A percentile compares a stretch with the other conserved stretches of the same genome.
Evolutionary conservation across 805 yeast species (phyloP).

Genomic region (Candida nitratophila): DNA sequence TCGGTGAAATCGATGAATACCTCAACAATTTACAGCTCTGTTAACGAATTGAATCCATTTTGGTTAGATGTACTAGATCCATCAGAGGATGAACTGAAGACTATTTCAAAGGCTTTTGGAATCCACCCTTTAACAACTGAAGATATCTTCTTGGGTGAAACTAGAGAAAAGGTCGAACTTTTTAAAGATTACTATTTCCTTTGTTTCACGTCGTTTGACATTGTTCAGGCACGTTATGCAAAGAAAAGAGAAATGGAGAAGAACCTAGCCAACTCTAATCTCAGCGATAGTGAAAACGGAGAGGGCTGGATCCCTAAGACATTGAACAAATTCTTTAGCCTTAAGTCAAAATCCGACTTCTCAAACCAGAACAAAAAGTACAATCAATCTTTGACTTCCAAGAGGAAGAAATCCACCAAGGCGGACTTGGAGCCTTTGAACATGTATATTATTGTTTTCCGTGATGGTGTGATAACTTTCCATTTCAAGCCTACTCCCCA

Average conservation of each 20-base stretch:
- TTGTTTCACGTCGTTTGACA: constrained; percentile 80
- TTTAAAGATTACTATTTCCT: constrained; percentile 87
- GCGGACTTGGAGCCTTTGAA: constrained; percentile 82
- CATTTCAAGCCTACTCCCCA: constrained; percentile 95
- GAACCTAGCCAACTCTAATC: constrained; percentile 6
- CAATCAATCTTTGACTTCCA: constrained; percentile 14
- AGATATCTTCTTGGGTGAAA: constrained; percentile 88
- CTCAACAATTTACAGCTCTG: constrained; percentile 1
- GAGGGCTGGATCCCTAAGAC: constrained; percentile 8
- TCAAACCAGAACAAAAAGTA: constrained; percentile 3
- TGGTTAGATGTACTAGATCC: constrained; percentile 94
- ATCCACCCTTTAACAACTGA: constrained; percentile 96
- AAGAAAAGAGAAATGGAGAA: constrained; percentile 20
- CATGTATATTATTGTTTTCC: constrained; percentile 88
- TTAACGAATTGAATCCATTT: constrained; percentile 48
- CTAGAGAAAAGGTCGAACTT: constrained; percentile 90
- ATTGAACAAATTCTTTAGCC: constrained; percentile 2
- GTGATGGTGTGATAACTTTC: constrained; percentile 85
- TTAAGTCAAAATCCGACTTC: neutral
- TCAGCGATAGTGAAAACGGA: constrained; percentile 11
- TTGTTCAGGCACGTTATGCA: constrained; percentile 63
- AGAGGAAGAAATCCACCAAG: constrained; percentile 14
- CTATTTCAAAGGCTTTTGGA: constrained; percentile 80
- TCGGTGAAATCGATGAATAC: constrained; percentile 20
- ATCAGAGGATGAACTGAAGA: constrained; percentile 95